Conservation (phyloP, 352 stramenopile species). For the Phytophthora litchii region DNA sequence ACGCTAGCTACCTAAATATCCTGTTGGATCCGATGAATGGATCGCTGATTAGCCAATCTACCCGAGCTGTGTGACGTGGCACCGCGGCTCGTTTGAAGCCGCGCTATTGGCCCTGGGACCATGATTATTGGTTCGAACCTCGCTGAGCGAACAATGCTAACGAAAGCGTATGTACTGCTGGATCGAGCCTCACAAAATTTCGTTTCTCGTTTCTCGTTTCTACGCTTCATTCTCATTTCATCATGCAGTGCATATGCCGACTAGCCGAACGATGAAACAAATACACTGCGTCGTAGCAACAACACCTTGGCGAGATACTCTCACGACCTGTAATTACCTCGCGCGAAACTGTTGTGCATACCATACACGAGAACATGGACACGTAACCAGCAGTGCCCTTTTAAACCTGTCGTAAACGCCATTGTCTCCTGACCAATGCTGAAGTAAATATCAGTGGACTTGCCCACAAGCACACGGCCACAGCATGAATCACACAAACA, state of each 20-base stretch:
- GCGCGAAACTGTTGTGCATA: no score
- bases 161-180: background rate
- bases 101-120: constrained; percentile 15
- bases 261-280: no score
- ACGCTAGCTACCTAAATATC: background rate
- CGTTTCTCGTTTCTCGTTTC: background rate
- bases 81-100: background rate
- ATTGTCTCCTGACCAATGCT: no score
- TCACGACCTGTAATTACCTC: no score
- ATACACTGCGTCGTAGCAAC: no score
- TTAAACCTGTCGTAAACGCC: no score
- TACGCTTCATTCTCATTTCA: background rate
- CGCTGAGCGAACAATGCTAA: background rate
- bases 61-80: constrained; percentile 22
- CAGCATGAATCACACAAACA: constrained; percentile 11
- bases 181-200: background rate
- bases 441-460: background rate
- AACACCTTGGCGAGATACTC: no score
- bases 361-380: no score
- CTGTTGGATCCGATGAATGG: background rate
- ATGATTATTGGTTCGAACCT: constrained; percentile 8
- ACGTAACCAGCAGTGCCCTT: no score
- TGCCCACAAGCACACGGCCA: background rate
- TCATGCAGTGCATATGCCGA: no score
- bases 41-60: constrained; percentile 23